Conservation (phyloP, 2,329 filamentous ascomycete species). For the Amesomyces nigricolor region DNA sequence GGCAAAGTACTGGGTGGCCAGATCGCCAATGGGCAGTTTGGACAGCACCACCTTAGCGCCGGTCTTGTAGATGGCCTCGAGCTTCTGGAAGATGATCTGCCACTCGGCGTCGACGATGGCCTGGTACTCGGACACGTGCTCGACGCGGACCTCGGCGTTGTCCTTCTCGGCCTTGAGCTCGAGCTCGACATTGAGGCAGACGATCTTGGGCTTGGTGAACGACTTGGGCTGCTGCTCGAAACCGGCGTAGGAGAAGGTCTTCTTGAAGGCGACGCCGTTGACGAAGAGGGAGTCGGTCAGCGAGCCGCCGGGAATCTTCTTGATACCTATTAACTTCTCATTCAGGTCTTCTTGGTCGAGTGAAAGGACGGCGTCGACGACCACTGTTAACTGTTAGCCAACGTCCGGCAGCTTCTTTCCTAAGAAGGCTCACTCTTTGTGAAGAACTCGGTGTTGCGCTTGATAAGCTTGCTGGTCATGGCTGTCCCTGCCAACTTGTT, state of each 20-base stretch:
- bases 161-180: conserved; percentile 99
- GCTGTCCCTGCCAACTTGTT: conserved; percentile 86
- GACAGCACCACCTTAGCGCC: conserved; percentile 96
- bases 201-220: conserved; percentile 91
- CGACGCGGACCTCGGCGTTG: conserved; percentile 95
- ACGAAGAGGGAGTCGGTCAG: conserved; percentile 95
- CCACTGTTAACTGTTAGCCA: conserved; percentile 57
- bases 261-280: conserved; percentile 98
- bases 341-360: conserved; percentile 96
- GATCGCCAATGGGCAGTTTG: conserved; percentile 93
- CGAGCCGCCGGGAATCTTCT: conserved; percentile 95
- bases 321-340: conserved; percentile 95
- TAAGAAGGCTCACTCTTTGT: conserved; percentile 69
- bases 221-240: conserved; percentile 99
- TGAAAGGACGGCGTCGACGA: conserved; percentile 91
- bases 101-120: conserved; percentile 98
- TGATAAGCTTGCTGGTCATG: conserved; percentile 99
- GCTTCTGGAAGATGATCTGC: conserved; percentile 99
- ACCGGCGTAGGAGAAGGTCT: conserved; percentile 97
- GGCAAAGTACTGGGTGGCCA: conserved; percentile 96
- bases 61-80: conserved; percentile 88
- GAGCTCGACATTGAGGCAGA: conserved; percentile 95
- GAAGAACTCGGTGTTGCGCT: conserved; percentile 94
- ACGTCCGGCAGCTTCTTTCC: too few species aligned
- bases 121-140: conserved; percentile 98